Evolutionary conservation across 805 yeast genomes (phyloP).

Genomic region (Candida golubevii): DNA sequence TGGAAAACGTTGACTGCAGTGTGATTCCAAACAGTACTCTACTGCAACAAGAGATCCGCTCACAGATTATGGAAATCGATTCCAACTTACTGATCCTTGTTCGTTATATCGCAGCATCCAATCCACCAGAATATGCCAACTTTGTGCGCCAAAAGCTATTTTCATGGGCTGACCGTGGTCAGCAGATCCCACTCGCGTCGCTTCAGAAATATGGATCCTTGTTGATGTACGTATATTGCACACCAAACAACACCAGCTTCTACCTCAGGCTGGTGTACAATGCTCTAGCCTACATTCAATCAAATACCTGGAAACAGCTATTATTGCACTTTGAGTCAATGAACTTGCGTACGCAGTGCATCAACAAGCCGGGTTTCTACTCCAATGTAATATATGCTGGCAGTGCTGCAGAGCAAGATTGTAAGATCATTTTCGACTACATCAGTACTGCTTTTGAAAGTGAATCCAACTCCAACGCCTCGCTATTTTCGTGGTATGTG

Average conservation of each 20-base stretch:
- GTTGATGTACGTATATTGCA: conserved; percentile 30
- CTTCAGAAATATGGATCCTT: conserved; percentile 33
- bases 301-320: conserved; percentile 35
- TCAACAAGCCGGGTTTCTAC: conserved; percentile 36
- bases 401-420: conserved; percentile 21
- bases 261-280: conserved; percentile 22
- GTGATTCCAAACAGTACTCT: conserved; percentile 1
- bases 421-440: conserved; percentile 31
- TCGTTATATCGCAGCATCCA: conserved; percentile 34
- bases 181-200: conserved; percentile 23
- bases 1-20: conserved; percentile 4
- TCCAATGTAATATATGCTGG: conserved; percentile 19
- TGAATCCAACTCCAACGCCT: conserved; percentile 16
- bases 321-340: conserved; percentile 29
- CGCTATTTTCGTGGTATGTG: conserved; percentile 30
- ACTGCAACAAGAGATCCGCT: conserved; percentile 7
- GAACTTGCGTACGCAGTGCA: conserved; percentile 33
- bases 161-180: conserved; percentile 20
- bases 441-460: conserved; percentile 30
- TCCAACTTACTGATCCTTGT: conserved; percentile 26
- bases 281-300: conserved; percentile 26
- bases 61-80: conserved; percentile 29
- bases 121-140: conserved; percentile 29
- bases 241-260: conserved; percentile 20
- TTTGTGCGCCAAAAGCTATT: conserved; percentile 26